phyloP scores from a whole-genome alignment of 106 monocot genomes.

The Acorus gramineus region DNA sequence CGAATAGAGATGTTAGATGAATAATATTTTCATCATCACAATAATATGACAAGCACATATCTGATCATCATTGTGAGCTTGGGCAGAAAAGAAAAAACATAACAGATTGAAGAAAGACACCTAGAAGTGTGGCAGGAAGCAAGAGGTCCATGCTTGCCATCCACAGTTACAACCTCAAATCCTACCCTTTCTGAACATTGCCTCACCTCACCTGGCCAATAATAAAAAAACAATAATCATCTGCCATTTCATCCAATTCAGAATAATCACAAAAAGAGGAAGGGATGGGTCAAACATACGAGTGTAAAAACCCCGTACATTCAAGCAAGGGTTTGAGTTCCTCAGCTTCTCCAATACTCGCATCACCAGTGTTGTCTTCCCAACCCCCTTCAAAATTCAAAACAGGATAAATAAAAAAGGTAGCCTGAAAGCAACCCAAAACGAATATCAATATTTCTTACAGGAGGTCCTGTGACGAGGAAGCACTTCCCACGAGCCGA shows the following conservation, averaged over 20 bases:
- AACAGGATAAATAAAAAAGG: background rate
- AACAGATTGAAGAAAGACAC: conserved; percentile 8
- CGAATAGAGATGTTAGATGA: too few relatives aligned
- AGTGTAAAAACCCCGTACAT: conserved; percentile 76
- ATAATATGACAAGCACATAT: too few relatives aligned
- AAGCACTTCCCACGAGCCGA: conserved; percentile 47
- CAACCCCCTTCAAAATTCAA: conserved; percentile 44
- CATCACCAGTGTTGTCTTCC: conserved; percentile 92
- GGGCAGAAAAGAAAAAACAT: too few relatives aligned
- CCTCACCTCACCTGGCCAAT: conserved; percentile 54
- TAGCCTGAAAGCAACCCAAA: background rate
- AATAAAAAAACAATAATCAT: too few relatives aligned
- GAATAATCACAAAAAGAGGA: background rate
- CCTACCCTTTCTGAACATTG: conserved; percentile 64
- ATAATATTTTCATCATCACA: too few relatives aligned
- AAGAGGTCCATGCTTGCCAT: conserved; percentile 52
- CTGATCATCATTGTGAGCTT: too few relatives aligned
- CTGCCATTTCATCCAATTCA: too few relatives aligned
- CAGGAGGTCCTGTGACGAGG: conserved; percentile 83
- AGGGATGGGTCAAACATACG: conserved; percentile 20
- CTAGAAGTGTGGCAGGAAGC: conserved; percentile 48
- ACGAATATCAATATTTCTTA: conserved; percentile 4
- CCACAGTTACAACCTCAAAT: conserved; percentile 68
- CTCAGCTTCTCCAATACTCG: conserved; percentile 49
- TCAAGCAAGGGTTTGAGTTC: conserved; percentile 52